Percentiles rank a stretch among this genome's conserved stretches.
These are phyloP conservation scores for Nelumbo lutea DNA, from an alignment of 164 flowering plant species.

Conservation along the genomic window DNA sequence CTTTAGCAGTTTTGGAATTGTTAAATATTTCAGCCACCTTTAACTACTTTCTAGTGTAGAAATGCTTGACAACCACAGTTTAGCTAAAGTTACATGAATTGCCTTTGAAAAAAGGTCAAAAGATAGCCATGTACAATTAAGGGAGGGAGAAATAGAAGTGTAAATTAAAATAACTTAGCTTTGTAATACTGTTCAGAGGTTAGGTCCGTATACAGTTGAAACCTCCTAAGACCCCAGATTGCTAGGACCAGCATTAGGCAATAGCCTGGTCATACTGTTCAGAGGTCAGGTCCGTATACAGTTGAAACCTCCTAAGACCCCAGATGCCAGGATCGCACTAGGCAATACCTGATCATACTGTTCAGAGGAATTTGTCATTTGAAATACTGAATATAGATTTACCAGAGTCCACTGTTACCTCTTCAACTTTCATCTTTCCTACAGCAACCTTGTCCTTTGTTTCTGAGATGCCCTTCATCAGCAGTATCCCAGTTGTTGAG, in stretches of 20 bases:
- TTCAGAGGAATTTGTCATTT: too few relatives aligned
- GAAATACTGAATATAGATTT: background rate
- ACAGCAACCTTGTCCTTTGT: slow-evolving; percentile 81
- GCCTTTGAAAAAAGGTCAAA: background rate
- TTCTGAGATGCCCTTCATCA: slow-evolving; percentile 72
- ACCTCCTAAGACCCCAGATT: too few relatives aligned
- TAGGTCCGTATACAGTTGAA: too few relatives aligned
- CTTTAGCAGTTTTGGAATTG: background rate
- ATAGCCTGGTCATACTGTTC: too few relatives aligned
- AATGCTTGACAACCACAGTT: background rate
- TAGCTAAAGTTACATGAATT: background rate
- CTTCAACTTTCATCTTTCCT: slow-evolving; percentile 89
- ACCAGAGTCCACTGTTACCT: slow-evolving; percentile 37
- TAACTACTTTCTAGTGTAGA: background rate
- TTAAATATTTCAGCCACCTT: background rate
- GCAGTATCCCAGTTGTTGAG: slow-evolving; percentile 63
- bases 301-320: too few relatives aligned
- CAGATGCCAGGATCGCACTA: too few relatives aligned
- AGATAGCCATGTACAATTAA: background rate
- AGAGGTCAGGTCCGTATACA: too few relatives aligned
- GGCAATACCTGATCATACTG: too few relatives aligned
- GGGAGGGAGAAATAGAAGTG: background rate
- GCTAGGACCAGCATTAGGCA: too few relatives aligned
- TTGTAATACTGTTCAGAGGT: background rate
- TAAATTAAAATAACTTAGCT: background rate